Evolutionary conservation across 441 rosid species (phyloP).

Genomic region (Erodium texanum): DNA sequence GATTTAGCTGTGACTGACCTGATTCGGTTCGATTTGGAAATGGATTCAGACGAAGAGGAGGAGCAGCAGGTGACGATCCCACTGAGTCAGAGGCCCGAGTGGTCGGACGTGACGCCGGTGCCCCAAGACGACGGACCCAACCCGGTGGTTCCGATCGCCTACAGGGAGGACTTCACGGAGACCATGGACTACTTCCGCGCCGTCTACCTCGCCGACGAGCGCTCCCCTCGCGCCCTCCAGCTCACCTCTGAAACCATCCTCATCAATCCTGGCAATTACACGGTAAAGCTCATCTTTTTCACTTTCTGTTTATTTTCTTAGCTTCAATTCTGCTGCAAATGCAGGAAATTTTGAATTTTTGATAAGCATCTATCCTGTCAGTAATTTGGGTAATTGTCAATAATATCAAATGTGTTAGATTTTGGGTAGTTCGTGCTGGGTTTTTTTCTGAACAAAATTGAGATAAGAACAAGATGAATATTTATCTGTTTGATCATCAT

Average conservation of each 20-base stretch:
- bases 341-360: too few relatives aligned
- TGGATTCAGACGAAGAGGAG: constrained; percentile 38
- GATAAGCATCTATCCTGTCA: too few relatives aligned
- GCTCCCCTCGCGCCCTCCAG: constrained; percentile 64
- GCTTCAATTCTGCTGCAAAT: neutral
- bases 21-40: neutral
- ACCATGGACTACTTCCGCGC: constrained; percentile 93
- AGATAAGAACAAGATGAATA: too few relatives aligned
- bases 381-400: too few relatives aligned
- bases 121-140: constrained; percentile 82
- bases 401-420: too few relatives aligned
- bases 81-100: constrained; percentile 53
- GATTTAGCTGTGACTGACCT: too few relatives aligned
- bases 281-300: constrained; percentile 43
- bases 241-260: constrained; percentile 57
- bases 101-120: constrained; percentile 67
- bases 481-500: too few relatives aligned
- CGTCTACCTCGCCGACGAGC: constrained; percentile 57
- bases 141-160: constrained; percentile 78
- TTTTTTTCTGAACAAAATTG: too few relatives aligned
- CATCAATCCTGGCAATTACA: constrained; percentile 79
- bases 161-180: constrained; percentile 71
- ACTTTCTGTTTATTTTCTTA: too few relatives aligned
- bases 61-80: constrained; percentile 23
- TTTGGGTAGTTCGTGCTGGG: too few relatives aligned